A percentile compares a stretch with the other conserved stretches of the same genome.
phyloP scores from a whole-genome alignment of 2,329 filamentous ascomycete genomes.

The Trichoderma polysporum region DNA sequence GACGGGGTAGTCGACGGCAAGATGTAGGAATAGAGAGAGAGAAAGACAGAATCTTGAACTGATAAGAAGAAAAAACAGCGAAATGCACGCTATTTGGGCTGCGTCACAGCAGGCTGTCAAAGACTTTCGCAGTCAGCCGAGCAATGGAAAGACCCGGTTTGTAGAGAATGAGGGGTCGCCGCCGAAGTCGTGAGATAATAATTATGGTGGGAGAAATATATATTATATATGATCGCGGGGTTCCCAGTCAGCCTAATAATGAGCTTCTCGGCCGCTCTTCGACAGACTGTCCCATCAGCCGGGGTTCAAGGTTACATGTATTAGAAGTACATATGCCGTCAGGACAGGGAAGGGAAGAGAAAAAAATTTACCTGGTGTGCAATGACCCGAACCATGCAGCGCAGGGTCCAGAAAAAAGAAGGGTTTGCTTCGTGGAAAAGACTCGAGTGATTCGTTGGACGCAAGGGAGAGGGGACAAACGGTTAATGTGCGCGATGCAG shows the following conservation, averaged over 20 bases:
- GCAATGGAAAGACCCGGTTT: not conserved
- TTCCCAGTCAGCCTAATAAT: constrained; percentile 8
- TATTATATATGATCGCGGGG: constrained; percentile 14
- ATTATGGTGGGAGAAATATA: constrained; percentile 11
- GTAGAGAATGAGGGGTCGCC: constrained; percentile 12
- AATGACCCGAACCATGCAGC: constrained; percentile 15
- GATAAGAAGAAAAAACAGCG: not conserved
- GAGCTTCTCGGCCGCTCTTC: not conserved
- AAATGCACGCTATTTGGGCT: not conserved
- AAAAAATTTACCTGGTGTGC: constrained; percentile 14
- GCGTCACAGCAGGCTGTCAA: constrained; percentile 9
- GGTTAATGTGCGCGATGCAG: constrained; percentile 15
- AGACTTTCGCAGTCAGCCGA: not conserved
- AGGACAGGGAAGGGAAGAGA: not conserved
- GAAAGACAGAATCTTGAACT: not conserved
- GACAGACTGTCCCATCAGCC: not conserved
- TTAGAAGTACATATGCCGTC: not conserved
- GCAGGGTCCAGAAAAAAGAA: constrained; percentile 18
- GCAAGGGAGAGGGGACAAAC: constrained; percentile 15
- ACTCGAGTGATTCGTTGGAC: constrained; percentile 16
- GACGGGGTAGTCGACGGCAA: not conserved
- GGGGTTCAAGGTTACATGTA: not conserved
- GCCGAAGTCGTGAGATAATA: constrained; percentile 11
- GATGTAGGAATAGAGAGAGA: not conserved
- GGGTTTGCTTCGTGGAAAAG: not conserved